Percentiles rank a stretch among this genome's conserved stretches.
Conservation (phyloP, 208 protist genomes). For the Sergeia podlipaevii region DNA sequence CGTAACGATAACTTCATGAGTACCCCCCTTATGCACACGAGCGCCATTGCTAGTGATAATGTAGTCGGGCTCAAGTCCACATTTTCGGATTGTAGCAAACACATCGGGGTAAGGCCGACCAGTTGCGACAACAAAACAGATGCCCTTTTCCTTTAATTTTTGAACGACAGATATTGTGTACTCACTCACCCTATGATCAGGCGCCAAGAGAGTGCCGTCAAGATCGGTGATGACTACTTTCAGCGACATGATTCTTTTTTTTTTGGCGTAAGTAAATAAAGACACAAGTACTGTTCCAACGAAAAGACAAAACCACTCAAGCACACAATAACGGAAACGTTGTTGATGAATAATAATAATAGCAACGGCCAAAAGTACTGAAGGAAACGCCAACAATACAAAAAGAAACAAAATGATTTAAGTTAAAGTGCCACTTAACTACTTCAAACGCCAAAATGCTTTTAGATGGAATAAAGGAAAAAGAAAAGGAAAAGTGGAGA, state of each 20-base stretch:
- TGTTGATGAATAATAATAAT: constrained; percentile 10
- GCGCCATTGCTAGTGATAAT: constrained; percentile 79
- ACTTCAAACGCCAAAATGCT: not conserved
- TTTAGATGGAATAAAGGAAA: not conserved
- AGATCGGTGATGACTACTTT: constrained; percentile 56
- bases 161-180: constrained; percentile 30
- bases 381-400: not conserved
- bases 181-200: constrained; percentile 20
- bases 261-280: constrained; percentile 5
- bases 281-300: not conserved
- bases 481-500: constrained; percentile 6
- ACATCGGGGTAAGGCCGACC: constrained; percentile 64
- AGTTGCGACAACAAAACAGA: constrained; percentile 57
- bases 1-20: constrained; percentile 20
- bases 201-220: constrained; percentile 63
- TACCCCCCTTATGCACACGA: constrained; percentile 35
- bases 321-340: not conserved
- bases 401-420: constrained; percentile 2
- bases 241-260: constrained; percentile 31
- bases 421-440: not conserved
- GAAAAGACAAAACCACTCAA: not conserved
- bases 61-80: constrained; percentile 38
- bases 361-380: constrained; percentile 2
- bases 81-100: constrained; percentile 40
- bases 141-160: constrained; percentile 12